Conservation (phyloP, 2,329 filamentous ascomycete genomes). For the Fusarium albosuccineum region DNA sequence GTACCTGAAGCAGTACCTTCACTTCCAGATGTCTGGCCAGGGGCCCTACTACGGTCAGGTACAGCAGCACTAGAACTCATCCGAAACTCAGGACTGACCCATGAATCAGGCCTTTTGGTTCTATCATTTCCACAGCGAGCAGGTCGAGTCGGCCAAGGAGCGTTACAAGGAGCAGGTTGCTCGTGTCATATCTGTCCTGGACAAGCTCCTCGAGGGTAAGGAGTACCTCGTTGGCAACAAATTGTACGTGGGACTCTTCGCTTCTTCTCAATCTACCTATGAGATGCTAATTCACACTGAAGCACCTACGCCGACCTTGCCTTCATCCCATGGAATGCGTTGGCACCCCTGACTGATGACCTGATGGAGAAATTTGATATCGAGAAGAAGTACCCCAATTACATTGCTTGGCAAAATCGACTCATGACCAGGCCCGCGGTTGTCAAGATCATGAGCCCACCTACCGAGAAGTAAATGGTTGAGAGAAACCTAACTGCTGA, state of each 20-base stretch:
- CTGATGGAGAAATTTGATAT: constrained; percentile 42
- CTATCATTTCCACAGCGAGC: constrained; percentile 38
- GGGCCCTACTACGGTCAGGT: constrained; percentile 54
- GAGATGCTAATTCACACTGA: background rate
- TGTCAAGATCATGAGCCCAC: constrained; percentile 34
- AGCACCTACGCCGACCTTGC: constrained; percentile 53
- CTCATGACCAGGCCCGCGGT: constrained; percentile 49
- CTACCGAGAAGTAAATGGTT: background rate
- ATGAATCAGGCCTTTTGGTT: constrained; percentile 46
- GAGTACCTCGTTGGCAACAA: constrained; percentile 54
- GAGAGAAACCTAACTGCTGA: background rate
- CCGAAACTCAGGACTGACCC: background rate
- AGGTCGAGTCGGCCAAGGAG: constrained; percentile 47
- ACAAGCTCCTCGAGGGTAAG: constrained; percentile 50
- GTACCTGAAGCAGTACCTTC: constrained; percentile 49
- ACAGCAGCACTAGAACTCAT: too few species aligned
- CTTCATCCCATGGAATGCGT: constrained; percentile 50
- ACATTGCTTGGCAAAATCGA: constrained; percentile 51
- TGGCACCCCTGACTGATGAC: constrained; percentile 29
- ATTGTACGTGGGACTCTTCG: constrained; percentile 40
- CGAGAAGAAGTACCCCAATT: constrained; percentile 53
- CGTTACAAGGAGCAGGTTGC: constrained; percentile 49
- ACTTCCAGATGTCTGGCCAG: constrained; percentile 56
- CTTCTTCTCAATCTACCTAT: background rate
- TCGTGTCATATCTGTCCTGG: constrained; percentile 50